Evolutionary conservation across 768 basidiomycete species (phyloP).

Genomic region (Sistotremastrum niveocremeum): DNA sequence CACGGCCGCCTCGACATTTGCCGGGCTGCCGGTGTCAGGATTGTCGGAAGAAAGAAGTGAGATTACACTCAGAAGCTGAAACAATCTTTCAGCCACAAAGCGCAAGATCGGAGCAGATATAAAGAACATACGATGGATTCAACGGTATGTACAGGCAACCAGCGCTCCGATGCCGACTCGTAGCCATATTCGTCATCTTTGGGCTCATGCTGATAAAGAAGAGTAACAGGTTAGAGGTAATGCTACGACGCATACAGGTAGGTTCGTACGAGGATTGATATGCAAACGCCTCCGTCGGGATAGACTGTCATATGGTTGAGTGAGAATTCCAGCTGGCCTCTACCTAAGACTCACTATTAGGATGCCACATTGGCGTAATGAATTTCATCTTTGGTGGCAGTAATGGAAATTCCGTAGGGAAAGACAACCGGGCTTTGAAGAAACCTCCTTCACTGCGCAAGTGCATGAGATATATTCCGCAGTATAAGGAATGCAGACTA

Average conservation of each 20-base stretch:
- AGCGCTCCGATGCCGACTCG: conserved; percentile 92
- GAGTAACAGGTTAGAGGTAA: conserved; percentile 1
- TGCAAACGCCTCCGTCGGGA: conserved; percentile 82
- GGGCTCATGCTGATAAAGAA: conserved; percentile 60
- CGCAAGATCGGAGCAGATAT: not conserved
- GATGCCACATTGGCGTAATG: conserved; percentile 93
- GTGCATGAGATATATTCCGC: not conserved
- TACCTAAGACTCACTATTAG: conserved; percentile 59
- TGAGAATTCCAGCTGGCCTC: conserved; percentile 3
- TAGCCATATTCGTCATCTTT: conserved; percentile 96
- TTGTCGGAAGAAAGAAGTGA: conserved; percentile 86
- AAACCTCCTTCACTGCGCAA: conserved; percentile 83
- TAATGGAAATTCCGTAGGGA: conserved; percentile 84
- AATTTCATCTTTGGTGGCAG: conserved; percentile 94
- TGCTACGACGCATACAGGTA: not conserved
- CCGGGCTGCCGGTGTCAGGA: conserved; percentile 87
- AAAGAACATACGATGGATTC: conserved; percentile 72
- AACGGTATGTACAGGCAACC: conserved; percentile 95
- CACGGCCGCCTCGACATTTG: conserved; percentile 86
- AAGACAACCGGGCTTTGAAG: conserved; percentile 80
- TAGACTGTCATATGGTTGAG: conserved; percentile 53
- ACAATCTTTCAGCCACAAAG: not conserved
- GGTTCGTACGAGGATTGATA: conserved; percentile 68
- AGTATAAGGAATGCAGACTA: conserved; percentile 15
- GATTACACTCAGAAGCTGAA: conserved; percentile 88